Conservation (phyloP, 1,284 basidiomycete species). For the Anthracocystis panici-leucophaei region DNA sequence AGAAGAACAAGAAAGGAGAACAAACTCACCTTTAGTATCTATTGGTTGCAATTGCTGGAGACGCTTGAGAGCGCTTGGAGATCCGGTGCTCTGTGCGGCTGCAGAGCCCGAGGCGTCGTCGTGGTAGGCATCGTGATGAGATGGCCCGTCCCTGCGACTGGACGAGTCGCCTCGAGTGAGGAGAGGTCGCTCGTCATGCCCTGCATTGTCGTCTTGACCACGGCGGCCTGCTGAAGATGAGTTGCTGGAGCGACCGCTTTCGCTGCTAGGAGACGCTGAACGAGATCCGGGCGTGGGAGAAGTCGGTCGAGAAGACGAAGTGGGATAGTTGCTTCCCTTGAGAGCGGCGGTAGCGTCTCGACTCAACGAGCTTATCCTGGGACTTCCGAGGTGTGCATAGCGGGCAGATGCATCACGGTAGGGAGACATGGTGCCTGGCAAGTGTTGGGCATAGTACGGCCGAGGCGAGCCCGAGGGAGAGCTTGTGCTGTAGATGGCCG, state of each 20-base stretch:
- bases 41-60: conserved; percentile 32
- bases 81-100: conserved; percentile 6
- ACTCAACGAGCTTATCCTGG: conserved; percentile 62
- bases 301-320: conserved; percentile 58
- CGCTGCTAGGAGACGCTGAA: conserved; percentile 52
- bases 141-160: conserved; percentile 10
- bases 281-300: conserved; percentile 49
- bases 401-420: conserved; percentile 64
- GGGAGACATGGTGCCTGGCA: conserved; percentile 60
- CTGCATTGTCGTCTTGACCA: conserved; percentile 3
- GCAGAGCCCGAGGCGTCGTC: conserved; percentile 11
- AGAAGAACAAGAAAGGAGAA: not conserved
- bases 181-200: conserved; percentile 9
- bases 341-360: conserved; percentile 61
- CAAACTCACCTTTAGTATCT: conserved; percentile 53
- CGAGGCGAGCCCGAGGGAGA: conserved; percentile 63
- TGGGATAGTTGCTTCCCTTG: conserved; percentile 55
- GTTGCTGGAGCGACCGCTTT: conserved; percentile 22
- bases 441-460: conserved; percentile 53
- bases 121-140: conserved; percentile 8
- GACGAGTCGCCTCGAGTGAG: conserved; percentile 27
- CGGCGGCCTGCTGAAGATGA: conserved; percentile 19
- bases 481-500: conserved; percentile 39
- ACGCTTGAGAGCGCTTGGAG: conserved; percentile 30
- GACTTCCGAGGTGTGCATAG: conserved; percentile 58